Evolutionary conservation across 2,329 filamentous ascomycete genomes (phyloP), one percentile per base, ranked within the genome.

Genomic region (Ophiostoma angusticollis): DNA sequence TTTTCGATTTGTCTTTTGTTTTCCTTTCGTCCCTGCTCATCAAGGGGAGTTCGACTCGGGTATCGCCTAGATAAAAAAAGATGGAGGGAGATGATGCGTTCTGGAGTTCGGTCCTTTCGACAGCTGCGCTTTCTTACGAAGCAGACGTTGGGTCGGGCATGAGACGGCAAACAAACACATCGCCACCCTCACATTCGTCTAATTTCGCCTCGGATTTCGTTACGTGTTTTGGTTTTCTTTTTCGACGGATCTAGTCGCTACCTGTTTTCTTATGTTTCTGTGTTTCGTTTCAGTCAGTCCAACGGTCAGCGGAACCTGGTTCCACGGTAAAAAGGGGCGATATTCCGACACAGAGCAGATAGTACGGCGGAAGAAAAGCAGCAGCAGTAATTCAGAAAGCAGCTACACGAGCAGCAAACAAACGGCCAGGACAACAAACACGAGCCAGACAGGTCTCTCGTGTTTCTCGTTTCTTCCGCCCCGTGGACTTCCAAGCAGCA

Each of bases 311-410:
- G 28, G 36, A 23, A 35, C 27, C n/a, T 37, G 37, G 37, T 19
- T 39, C 31, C 29, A 23, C 40, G 31, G 24, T 32, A 32, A 28
- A 36, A 39, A 37, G 37, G 33, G 40, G 37, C 43, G 41, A 37
- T 39, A 29, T 42, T 30, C 30, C 43, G 23, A 37, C 28, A 40
- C 29, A 33, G n/a, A 23, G 18, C 42, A 47, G 45, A 46, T 47
- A 47, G 45, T 39, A 42, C 45, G 43, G 43, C 45, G 45, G 45
- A 41, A 40, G 31, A 39, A 38, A 39, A 38, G 35, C 40, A 38
- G 38, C 37, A 44, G 37, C 40, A 43, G 39, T 41, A 41, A 40
- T 41, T 36, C 40, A 40, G 31, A 38, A 31, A 32, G 17, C 31
- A 21, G 31, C 31, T 13, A 32, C 39, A 34, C 29, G 16, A 31